These are phyloP conservation scores for Ligustrum vulgare DNA, from an alignment of 257 asterid species.

Conservation along the genomic window DNA sequence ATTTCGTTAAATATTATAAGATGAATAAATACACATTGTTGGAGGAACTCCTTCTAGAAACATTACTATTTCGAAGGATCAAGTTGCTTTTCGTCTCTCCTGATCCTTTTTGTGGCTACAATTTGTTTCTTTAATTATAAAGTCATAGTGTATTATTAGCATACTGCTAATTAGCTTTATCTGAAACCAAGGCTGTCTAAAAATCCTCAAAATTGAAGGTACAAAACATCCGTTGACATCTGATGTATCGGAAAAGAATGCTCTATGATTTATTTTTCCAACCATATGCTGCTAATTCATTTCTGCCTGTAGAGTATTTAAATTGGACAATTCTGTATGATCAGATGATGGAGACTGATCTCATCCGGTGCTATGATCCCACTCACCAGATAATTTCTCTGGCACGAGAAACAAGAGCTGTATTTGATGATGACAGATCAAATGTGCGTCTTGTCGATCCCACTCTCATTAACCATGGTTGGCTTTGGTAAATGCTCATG, in stretches of 20 bases:
- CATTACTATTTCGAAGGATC: not conserved
- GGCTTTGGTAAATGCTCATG: not conserved
- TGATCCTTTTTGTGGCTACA: not conserved
- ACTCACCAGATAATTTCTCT: constrained; percentile 1
- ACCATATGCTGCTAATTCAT: not conserved
- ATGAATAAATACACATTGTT: not conserved
- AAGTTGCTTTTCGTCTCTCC: not conserved
- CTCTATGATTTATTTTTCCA: not conserved
- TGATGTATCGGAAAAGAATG: not conserved
- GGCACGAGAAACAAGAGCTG: not conserved
- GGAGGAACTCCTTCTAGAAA: not conserved
- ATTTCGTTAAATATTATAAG: not conserved
- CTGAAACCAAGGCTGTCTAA: not conserved
- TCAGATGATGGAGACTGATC: not conserved
- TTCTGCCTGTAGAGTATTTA: not conserved
- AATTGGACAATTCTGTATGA: not conserved
- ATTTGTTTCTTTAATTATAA: too few relatives aligned
- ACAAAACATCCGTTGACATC: not conserved
- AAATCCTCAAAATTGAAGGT: not conserved
- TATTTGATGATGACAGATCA: not conserved
- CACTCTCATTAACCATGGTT: not conserved
- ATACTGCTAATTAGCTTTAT: not conserved
- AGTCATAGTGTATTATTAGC: not conserved
- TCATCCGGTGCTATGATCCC: constrained; percentile 1
- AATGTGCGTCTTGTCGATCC: not conserved